Percentiles rank a stretch among this genome's conserved stretches.
Evolutionary conservation across 2,329 filamentous ascomycete genomes (phyloP).

Genomic region (Bipolaris cookei): DNA sequence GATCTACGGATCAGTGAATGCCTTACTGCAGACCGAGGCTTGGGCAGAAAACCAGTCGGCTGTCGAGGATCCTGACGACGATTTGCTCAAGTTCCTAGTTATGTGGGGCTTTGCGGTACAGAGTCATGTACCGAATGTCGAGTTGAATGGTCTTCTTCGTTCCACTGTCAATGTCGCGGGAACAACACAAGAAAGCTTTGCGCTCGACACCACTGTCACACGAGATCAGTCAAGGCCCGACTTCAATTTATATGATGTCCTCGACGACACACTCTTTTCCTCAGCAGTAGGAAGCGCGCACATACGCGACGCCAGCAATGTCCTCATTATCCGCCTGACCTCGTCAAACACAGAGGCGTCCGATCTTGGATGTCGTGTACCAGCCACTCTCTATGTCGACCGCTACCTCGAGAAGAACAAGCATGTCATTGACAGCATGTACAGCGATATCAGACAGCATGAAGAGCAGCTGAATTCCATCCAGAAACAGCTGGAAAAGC

Average conservation of each 20-base stretch:
- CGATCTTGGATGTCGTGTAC: slow-evolving; percentile 57
- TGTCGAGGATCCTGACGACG: slow-evolving; percentile 43
- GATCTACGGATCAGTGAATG: slow-evolving; percentile 64
- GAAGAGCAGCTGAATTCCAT: slow-evolving; percentile 42
- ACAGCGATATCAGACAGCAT: slow-evolving; percentile 47
- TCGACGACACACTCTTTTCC: slow-evolving; percentile 58
- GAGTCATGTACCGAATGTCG: slow-evolving; percentile 50
- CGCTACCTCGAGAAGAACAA: slow-evolving; percentile 63
- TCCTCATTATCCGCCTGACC: slow-evolving; percentile 58
- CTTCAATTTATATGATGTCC: slow-evolving; percentile 60
- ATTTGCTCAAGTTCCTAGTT: slow-evolving; percentile 56
- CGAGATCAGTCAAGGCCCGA: slow-evolving; percentile 28
- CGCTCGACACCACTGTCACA: slow-evolving; percentile 38
- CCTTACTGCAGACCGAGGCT: slow-evolving; percentile 55
- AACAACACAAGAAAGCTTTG: slow-evolving; percentile 31
- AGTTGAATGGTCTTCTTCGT: slow-evolving; percentile 53
- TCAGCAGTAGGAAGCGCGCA: slow-evolving; percentile 31
- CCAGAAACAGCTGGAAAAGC: slow-evolving; percentile 42
- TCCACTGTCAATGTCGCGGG: slow-evolving; percentile 50
- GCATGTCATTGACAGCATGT: slow-evolving; percentile 56
- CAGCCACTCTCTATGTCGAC: slow-evolving; percentile 63
- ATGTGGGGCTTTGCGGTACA: slow-evolving; percentile 57
- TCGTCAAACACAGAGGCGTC: slow-evolving; percentile 45
- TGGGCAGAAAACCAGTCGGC: slow-evolving; percentile 31
- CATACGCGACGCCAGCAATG: slow-evolving; percentile 53